Percentiles rank a stretch among this genome's conserved stretches.
phyloP scores from a whole-genome alignment of 805 yeast species.

The Pichia thaimueangensis region DNA sequence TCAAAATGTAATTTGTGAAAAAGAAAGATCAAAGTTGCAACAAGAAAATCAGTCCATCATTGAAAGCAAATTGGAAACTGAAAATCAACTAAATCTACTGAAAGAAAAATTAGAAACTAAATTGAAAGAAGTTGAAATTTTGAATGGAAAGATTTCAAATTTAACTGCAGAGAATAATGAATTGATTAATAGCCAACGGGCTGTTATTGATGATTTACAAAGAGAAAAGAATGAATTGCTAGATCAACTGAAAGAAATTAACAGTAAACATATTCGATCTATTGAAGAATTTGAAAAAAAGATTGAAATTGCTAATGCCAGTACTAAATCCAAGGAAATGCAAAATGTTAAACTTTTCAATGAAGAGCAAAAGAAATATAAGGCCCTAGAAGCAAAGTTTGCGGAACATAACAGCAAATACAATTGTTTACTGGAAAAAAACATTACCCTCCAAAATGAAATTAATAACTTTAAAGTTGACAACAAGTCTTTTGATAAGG shows the following conservation, averaged over 20 bases:
- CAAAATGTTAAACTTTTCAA: conserved; percentile 2
- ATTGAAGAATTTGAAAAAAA: background rate
- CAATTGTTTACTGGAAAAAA: background rate
- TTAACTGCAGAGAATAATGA: conserved; percentile 32
- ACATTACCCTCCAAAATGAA: background rate
- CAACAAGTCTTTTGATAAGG: background rate
- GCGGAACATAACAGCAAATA: too few species aligned
- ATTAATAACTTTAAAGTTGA: background rate
- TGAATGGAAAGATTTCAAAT: conserved; percentile 18
- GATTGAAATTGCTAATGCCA: background rate
- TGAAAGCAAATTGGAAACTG: background rate
- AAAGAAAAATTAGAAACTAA: background rate
- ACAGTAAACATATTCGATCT: background rate
- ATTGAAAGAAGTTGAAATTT: background rate
- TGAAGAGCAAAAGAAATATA: conserved; percentile 1
- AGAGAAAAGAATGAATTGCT: background rate
- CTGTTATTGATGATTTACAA: background rate
- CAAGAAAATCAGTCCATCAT: background rate
- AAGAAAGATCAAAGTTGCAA: background rate
- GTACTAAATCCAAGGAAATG: background rate
- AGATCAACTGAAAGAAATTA: background rate
- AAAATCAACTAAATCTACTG: background rate
- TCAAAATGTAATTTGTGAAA: background rate
- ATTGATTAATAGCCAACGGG: conserved; percentile 20
- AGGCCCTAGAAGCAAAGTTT: background rate